These are phyloP conservation scores for Royoungia palumana DNA, from an alignment of 768 basidiomycete genomes.

Conservation along the genomic window DNA sequence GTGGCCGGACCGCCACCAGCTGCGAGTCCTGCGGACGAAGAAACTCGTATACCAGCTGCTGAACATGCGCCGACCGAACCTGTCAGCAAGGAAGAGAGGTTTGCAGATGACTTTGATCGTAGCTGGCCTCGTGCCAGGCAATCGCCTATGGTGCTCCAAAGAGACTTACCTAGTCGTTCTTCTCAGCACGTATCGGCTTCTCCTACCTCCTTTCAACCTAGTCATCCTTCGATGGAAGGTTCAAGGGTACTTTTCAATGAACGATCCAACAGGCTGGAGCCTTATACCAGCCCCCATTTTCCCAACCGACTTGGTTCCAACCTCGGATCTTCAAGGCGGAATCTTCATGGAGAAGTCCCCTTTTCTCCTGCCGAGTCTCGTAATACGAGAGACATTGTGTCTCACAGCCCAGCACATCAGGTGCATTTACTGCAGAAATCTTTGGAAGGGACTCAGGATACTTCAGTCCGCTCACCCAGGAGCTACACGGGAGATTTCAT, in stretches of 20 bases:
- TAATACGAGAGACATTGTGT: constrained; percentile 43
- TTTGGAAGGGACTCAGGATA: constrained; percentile 20
- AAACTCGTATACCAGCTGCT: constrained; percentile 17
- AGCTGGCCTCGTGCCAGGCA: constrained; percentile 84
- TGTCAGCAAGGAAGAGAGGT: constrained; percentile 82
- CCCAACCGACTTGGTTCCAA: constrained; percentile 37
- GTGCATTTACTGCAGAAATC: constrained; percentile 65
- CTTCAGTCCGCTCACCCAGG: constrained; percentile 15
- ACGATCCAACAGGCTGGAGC: constrained; percentile 85
- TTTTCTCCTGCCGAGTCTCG: constrained; percentile 42
- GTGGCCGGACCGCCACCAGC: constrained; percentile 31
- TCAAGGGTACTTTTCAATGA: constrained; percentile 93
- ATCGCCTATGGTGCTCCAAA: constrained; percentile 42
- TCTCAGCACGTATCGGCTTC: constrained; percentile 32
- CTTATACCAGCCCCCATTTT: constrained; percentile 58
- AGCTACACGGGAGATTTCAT: constrained; percentile 16
- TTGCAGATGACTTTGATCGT: constrained; percentile 92
- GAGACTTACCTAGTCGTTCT: constrained; percentile 37
- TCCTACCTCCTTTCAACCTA: constrained; percentile 36
- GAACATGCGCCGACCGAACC: constrained; percentile 33
- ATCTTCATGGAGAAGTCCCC: constrained; percentile 41
- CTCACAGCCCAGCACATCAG: constrained; percentile 37
- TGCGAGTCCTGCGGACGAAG: constrained; percentile 12
- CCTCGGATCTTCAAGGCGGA: constrained; percentile 39
- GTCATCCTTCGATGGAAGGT: constrained; percentile 51